Base-by-base conservation (phyloP, 202 grass and related monocot species). In the Thinopyrum obtusiflorum region DNA sequence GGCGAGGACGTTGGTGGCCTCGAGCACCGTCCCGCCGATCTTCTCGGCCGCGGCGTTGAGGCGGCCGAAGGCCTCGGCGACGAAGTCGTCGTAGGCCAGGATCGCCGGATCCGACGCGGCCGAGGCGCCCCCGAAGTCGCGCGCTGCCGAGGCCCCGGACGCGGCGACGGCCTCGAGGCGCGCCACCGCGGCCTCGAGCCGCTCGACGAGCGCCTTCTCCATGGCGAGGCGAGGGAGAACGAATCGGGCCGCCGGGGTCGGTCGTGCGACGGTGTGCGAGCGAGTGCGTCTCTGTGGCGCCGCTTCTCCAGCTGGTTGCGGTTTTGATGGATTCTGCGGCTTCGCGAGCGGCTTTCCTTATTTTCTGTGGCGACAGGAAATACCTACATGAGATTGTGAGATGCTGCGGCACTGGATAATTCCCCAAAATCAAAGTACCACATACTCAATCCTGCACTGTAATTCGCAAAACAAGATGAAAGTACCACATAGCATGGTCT, bases 21-120 rank as follows among this genome's bases (percentile, higher is more conserved):
- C 92, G 5, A 97, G 85, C 47, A 99, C 97, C 90, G 88, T 92
- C 6, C 97, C 93, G 11, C 97, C 93, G 63, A 99, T 99, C 88
- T 99, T 96, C 69, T 89, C 88, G 0, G 93, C 93, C 27, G 90
- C 85, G 39, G 64, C 59, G n/a, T 75, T 82, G 53, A 99, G 86
- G 74, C 90, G 87, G 4, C 64, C 80, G 28, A 99, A 71, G 60
- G 84, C 79, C 5, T 60, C 81, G 37, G 78, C 80, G 49, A 94
- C 40, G 61, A 94, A 74, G 67, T 99, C 97, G 65, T 97, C 97
- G 79, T 94, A 94, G 13, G 93, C 97, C 27, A 86, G 73, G 90
- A 92, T 91, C 53, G 83, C 87, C 83, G 90, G 92, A 91, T 96
- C 97, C 80, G 49, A 70, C 37, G 77, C 67, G 17, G 64, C 69